These are phyloP conservation scores for Colletotrichum cuscutae DNA, from an alignment of 2,329 filamentous ascomycete species.

Conservation along the genomic window DNA sequence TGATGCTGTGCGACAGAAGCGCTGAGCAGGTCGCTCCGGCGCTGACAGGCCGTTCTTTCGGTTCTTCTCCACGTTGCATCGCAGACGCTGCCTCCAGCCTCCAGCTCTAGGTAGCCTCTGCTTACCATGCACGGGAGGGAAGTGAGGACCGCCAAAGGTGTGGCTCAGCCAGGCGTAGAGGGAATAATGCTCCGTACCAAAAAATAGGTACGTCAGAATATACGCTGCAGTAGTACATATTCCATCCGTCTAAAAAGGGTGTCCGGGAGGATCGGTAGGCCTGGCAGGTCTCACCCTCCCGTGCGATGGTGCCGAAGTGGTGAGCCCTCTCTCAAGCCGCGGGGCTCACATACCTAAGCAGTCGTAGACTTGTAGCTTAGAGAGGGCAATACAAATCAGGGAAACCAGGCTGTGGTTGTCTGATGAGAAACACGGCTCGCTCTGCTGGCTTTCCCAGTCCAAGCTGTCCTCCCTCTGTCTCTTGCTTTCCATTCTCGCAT, in stretches of 20 bases:
- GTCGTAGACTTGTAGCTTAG: not conserved
- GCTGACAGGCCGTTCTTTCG: not conserved
- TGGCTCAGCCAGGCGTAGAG: conserved; percentile 16
- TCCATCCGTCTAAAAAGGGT: not conserved
- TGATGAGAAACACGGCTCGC: not conserved
- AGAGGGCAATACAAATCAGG: not conserved
- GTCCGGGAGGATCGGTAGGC: not conserved
- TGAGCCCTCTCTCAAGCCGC: conserved; percentile 15
- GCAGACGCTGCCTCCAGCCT: not conserved
- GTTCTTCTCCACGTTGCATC: not conserved
- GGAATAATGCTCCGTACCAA: not conserved
- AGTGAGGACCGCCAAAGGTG: not conserved
- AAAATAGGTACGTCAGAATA: not conserved
- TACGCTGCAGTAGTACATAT: not conserved
- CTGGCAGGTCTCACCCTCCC: conserved; percentile 16
- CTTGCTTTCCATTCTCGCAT: not conserved
- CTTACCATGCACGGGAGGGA: not conserved
- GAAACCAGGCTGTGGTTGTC: not conserved
- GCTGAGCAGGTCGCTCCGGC: not conserved
- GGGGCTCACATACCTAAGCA: not conserved
- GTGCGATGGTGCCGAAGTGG: conserved; percentile 20
- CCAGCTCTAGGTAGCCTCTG: not conserved
- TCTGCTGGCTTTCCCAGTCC: too few relatives aligned
- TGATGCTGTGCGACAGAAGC: conserved; percentile 24
- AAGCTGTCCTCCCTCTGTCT: not conserved